Conservation (phyloP, 2,329 filamentous ascomycete species). For the Beauveria bassiana region DNA sequence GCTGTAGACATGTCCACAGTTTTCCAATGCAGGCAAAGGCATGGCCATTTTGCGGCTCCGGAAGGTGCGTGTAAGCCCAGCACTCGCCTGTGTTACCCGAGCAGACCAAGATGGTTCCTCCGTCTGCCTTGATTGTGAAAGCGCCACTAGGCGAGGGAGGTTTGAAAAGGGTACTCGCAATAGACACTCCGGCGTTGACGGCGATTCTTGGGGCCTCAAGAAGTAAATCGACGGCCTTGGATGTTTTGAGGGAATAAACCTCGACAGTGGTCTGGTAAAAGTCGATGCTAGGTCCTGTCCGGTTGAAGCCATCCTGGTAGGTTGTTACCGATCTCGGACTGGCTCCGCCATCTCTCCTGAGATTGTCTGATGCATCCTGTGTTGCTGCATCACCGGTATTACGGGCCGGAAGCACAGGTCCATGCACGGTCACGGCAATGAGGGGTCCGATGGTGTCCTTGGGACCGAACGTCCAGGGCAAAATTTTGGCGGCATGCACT, state of each 20-base stretch:
- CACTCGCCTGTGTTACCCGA: constrained; percentile 83
- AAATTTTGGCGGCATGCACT: constrained; percentile 73
- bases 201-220: constrained; percentile 60
- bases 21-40: constrained; percentile 70
- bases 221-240: constrained; percentile 62
- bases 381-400: constrained; percentile 13
- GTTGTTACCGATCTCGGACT: constrained; percentile 33
- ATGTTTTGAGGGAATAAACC: constrained; percentile 76
- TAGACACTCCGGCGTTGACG: constrained; percentile 45
- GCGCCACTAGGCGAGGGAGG: constrained; percentile 65
- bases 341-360: constrained; percentile 33
- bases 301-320: constrained; percentile 29
- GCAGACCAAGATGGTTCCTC: constrained; percentile 62
- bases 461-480: constrained; percentile 59
- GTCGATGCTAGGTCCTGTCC: constrained; percentile 35
- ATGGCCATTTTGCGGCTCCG: constrained; percentile 33
- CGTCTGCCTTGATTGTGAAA: constrained; percentile 65
- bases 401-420: constrained; percentile 50
- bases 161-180: constrained; percentile 56
- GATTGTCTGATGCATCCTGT: constrained; percentile 31
- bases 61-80: constrained; percentile 60
- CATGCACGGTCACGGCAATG: constrained; percentile 73
- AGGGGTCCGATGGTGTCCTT: constrained; percentile 57
- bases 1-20: constrained; percentile 81
- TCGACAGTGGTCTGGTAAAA: constrained; percentile 84